These are phyloP conservation scores for Coemansia sp. DNA, from an alignment of 192 early-diverging fungal genomes.

Conservation along the genomic window DNA sequence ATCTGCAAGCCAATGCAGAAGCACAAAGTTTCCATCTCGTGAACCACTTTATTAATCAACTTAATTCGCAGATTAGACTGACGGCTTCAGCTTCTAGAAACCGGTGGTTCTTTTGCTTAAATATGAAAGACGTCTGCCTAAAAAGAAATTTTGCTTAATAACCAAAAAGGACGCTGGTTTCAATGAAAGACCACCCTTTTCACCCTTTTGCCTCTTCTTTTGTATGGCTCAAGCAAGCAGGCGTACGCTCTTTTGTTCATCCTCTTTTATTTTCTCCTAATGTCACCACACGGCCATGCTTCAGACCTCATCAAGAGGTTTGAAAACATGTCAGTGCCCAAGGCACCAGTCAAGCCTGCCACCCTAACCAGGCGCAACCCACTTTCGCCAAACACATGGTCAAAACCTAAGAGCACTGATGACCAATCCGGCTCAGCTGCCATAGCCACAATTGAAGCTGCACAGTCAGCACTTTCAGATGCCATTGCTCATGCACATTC, in stretches of 20 bases:
- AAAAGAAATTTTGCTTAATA: neutral
- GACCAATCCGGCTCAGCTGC: neutral
- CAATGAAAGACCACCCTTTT: slow-evolving; percentile 1
- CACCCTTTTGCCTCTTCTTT: too few relatives aligned
- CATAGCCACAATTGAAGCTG: neutral
- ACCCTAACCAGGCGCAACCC: neutral
- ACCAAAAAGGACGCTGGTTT: neutral
- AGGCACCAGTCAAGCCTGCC: neutral
- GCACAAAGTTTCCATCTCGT: too few relatives aligned
- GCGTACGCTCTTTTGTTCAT: neutral
- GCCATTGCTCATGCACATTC: slow-evolving; percentile 7
- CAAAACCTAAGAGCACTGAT: neutral
- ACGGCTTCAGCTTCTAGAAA: neutral
- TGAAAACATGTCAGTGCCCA: slow-evolving; percentile 26
- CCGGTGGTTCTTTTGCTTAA: slow-evolving; percentile 1
- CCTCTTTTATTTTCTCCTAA: neutral
- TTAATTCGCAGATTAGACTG: too few relatives aligned
- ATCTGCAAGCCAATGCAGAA: too few relatives aligned
- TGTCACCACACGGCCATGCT: slow-evolving; percentile 14
- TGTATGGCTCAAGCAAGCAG: too few relatives aligned
- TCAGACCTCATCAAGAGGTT: slow-evolving; percentile 45
- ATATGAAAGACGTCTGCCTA: slow-evolving; percentile 2
- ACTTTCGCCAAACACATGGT: neutral
- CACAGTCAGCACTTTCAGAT: slow-evolving; percentile 7
- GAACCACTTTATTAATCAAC: too few relatives aligned